phyloP scores from a whole-genome alignment of 306 rosid species.

The Senna siamea region DNA sequence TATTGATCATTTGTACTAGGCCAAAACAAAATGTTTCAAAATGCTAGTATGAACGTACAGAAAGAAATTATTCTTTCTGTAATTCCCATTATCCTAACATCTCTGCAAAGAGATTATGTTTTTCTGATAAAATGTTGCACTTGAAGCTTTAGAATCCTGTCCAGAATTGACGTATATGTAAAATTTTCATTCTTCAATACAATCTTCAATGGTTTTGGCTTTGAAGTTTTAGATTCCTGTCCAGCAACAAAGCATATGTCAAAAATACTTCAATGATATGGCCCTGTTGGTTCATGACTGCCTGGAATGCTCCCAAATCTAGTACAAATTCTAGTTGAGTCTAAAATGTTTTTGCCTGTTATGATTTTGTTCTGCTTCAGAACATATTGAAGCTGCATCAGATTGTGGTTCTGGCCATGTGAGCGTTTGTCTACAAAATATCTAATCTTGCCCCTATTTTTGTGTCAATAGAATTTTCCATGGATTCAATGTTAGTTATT shows the following conservation, averaged over 20 bases:
- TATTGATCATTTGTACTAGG: too few relatives aligned
- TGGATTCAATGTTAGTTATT: background rate
- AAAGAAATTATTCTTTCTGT: background rate
- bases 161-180: background rate
- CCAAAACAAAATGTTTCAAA: constrained; percentile 1
- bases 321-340: background rate
- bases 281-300: background rate
- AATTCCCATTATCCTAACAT: background rate
- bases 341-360: background rate
- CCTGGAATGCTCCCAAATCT: background rate
- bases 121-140: background rate
- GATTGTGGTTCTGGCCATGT: constrained; percentile 4
- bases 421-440: background rate
- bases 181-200: too few relatives aligned
- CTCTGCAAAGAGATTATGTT: background rate
- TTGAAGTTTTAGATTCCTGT: background rate
- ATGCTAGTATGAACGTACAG: background rate
- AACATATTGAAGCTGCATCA: background rate
- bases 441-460: background rate
- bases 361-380: background rate
- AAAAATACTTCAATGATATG: background rate
- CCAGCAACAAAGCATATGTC: background rate
- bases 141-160: constrained; percentile 5
- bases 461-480: background rate
- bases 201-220: background rate